Conservation (phyloP, 2,329 filamentous ascomycete genomes). For the Fusarium sambucinum region DNA sequence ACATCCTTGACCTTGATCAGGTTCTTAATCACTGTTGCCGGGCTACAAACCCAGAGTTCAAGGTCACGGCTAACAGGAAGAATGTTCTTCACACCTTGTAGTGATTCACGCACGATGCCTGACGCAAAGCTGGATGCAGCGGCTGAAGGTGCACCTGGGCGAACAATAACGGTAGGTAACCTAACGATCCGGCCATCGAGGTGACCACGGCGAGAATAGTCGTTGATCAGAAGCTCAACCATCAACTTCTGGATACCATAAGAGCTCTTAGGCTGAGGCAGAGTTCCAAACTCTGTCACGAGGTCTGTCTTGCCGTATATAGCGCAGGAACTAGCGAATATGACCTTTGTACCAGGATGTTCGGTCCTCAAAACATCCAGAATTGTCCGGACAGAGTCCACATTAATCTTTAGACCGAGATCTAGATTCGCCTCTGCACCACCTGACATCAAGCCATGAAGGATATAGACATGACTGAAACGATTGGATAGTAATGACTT, state of each 20-base stretch:
- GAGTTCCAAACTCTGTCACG: slow-evolving; percentile 43
- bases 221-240: slow-evolving; percentile 59
- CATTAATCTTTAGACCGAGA: slow-evolving; percentile 67
- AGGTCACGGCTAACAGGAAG: slow-evolving; percentile 62
- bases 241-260: slow-evolving; percentile 74
- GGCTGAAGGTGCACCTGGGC: slow-evolving; percentile 70
- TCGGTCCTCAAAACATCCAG: slow-evolving; percentile 62
- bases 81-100: slow-evolving; percentile 58
- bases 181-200: slow-evolving; percentile 68
- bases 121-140: slow-evolving; percentile 71
- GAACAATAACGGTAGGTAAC: slow-evolving; percentile 70
- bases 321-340: slow-evolving; percentile 71
- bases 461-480: slow-evolving; percentile 65
- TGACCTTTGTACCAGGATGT: slow-evolving; percentile 63
- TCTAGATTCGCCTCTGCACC: slow-evolving; percentile 70
- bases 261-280: slow-evolving; percentile 63
- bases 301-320: slow-evolving; percentile 61
- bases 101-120: slow-evolving; percentile 70
- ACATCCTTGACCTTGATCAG: slow-evolving; percentile 60
- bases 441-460: slow-evolving; percentile 74
- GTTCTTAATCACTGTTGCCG: slow-evolving; percentile 62
- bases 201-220: slow-evolving; percentile 61
- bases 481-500: slow-evolving; percentile 45
- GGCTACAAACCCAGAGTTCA: slow-evolving; percentile 65
- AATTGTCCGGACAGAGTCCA: slow-evolving; percentile 66